Conservation (phyloP, 2,329 filamentous ascomycete species). For the Botrytis squamosa region DNA sequence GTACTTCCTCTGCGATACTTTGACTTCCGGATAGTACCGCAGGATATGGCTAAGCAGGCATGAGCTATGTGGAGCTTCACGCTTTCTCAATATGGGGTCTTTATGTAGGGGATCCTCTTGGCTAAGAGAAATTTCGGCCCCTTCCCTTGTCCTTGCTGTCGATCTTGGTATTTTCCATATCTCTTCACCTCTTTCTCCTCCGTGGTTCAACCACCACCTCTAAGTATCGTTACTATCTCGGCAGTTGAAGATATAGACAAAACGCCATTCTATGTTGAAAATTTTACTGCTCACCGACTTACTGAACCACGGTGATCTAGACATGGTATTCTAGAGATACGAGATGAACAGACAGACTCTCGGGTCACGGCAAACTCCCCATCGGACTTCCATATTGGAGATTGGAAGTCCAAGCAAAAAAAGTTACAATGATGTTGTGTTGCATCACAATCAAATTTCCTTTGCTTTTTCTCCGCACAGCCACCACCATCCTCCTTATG, state of each 20-base stretch:
- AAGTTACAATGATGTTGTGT: not conserved
- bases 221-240: not conserved
- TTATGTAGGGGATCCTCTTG: not conserved
- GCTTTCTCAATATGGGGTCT: not conserved
- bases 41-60: not conserved
- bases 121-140: not conserved
- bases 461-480: not conserved
- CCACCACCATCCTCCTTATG: not conserved
- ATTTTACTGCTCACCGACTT: not conserved
- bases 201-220: not conserved
- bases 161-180: not conserved
- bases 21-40: not conserved
- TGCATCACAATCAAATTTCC: not conserved
- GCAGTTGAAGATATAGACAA: not conserved
- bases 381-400: not conserved
- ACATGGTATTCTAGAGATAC: not conserved
- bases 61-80: not conserved
- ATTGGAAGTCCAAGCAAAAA: not conserved
- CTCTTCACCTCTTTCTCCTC: not conserved
- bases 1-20: not conserved
- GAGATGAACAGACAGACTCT: not conserved
- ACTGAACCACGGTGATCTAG: not conserved
- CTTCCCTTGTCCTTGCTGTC: not conserved
- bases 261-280: accelerated
- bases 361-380: not conserved